Evolutionary conservation across 768 basidiomycete genomes (phyloP).

Genomic region (Leucosporidium creatinivorum): DNA sequence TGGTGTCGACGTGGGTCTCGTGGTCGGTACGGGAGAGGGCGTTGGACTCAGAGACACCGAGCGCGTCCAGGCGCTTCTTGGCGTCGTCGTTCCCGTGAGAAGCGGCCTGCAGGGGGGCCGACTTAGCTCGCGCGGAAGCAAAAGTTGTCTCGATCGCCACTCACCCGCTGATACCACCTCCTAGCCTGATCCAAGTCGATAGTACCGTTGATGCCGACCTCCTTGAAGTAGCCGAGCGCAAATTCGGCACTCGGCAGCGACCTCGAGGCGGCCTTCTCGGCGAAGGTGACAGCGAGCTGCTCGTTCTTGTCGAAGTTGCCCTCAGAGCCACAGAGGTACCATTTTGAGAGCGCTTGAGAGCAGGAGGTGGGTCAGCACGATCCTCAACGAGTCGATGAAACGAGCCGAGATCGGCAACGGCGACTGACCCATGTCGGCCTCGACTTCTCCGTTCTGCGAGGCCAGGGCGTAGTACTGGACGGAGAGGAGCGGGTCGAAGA

Average conservation of each 20-base stretch:
- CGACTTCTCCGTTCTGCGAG: conserved; percentile 74
- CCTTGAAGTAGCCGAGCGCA: conserved; percentile 90
- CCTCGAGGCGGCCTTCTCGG: conserved; percentile 62
- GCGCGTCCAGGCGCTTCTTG: conserved; percentile 59
- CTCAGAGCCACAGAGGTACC: conserved; percentile 84
- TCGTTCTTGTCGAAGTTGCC: conserved; percentile 38
- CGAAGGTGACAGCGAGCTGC: conserved; percentile 73
- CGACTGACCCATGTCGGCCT: conserved; percentile 77
- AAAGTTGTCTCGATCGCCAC: conserved; percentile 29
- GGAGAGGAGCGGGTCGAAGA: conserved; percentile 77
- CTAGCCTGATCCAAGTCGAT: conserved; percentile 51
- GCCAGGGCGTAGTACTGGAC: conserved; percentile 80
- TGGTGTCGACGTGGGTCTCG: conserved; percentile 65
- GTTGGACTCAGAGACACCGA: conserved; percentile 54
- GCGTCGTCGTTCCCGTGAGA: conserved; percentile 78
- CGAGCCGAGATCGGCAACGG: not conserved
- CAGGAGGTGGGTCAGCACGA: not conserved
- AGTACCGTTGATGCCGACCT: conserved; percentile 76
- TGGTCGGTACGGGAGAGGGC: conserved; percentile 71
- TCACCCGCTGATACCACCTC: conserved; percentile 67
- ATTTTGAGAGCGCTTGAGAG: conserved; percentile 63
- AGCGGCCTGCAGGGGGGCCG: conserved; percentile 46
- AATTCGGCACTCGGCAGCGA: conserved; percentile 69
- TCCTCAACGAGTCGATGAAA: too few relatives aligned
- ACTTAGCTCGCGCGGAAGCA: not conserved